Conservation (phyloP, 192 early-diverging fungal genomes). For the Coemansia sp. region DNA sequence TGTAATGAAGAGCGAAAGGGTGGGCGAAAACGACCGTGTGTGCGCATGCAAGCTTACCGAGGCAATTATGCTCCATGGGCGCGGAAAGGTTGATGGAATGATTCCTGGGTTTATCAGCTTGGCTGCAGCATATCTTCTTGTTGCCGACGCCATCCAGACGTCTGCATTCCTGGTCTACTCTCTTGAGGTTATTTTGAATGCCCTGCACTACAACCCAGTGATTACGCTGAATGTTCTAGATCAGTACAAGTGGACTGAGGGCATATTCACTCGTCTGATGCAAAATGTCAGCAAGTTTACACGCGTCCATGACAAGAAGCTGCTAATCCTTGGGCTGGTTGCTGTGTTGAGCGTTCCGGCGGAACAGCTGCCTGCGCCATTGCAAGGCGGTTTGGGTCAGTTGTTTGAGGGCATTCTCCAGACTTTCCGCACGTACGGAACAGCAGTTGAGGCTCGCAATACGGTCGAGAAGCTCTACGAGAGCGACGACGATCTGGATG, state of each 20-base stretch:
- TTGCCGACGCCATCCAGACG: constrained; percentile 63
- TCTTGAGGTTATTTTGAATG: constrained; percentile 83
- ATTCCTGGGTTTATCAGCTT: constrained; percentile 72
- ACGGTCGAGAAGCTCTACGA: constrained; percentile 54
- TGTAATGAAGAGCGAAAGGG: constrained; percentile 74
- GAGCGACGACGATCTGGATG: constrained; percentile 35
- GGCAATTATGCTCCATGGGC: constrained; percentile 80
- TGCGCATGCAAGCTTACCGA: constrained; percentile 85
- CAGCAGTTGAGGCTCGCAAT: constrained; percentile 46
- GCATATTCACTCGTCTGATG: constrained; percentile 82
- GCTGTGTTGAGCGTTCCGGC: constrained; percentile 71
- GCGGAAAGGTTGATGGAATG: constrained; percentile 74
- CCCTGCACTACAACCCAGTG: constrained; percentile 84
- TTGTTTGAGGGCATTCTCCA: constrained; percentile 70
- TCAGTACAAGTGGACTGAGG: constrained; percentile 70
- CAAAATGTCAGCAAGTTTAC: constrained; percentile 67
- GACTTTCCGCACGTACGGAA: constrained; percentile 77
- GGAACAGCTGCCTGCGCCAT: constrained; percentile 66
- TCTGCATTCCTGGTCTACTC: constrained; percentile 70
- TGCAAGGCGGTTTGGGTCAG: constrained; percentile 75
- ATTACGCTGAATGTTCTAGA: constrained; percentile 77
- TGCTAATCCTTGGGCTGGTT: constrained; percentile 80
- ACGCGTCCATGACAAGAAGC: constrained; percentile 94
- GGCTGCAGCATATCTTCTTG: constrained; percentile 65
- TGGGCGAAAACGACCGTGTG: constrained; percentile 77